Evolutionary conservation across 108 stramenopile species (phyloP).

Genomic region (Seminavis robusta): DNA sequence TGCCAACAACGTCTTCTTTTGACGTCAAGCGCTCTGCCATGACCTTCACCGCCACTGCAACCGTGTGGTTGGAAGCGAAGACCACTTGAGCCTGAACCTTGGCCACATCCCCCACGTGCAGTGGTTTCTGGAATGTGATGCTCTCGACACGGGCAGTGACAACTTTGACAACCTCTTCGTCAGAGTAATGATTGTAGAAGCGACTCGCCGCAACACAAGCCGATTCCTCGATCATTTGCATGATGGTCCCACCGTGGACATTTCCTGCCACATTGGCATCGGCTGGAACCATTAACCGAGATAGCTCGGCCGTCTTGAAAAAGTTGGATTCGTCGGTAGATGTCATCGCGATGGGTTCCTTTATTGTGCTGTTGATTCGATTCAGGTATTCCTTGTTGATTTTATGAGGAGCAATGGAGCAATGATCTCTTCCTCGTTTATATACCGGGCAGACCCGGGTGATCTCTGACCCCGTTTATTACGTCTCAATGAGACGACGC

Average conservation of each 20-base stretch:
- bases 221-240: not conserved
- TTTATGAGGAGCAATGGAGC: no score
- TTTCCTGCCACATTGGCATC: not conserved
- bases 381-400: no score
- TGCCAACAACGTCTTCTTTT: not conserved
- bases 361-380: no score
- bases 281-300: not conserved
- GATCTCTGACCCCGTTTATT: no score
- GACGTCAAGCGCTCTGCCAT: not conserved
- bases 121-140: not conserved
- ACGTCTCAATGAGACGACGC: no score
- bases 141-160: not conserved
- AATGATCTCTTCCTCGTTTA: no score
- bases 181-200: not conserved
- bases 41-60: not conserved
- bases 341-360: no score
- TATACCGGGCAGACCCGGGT: no score
- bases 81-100: not conserved
- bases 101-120: not conserved
- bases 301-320: not conserved
- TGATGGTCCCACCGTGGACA: not conserved
- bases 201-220: not conserved
- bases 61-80: not conserved
- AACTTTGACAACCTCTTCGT: not conserved
- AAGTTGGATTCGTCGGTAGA: not conserved